phyloP scores from a whole-genome alignment of 2,329 filamentous ascomycete species.

The Phialophora chinensis region DNA sequence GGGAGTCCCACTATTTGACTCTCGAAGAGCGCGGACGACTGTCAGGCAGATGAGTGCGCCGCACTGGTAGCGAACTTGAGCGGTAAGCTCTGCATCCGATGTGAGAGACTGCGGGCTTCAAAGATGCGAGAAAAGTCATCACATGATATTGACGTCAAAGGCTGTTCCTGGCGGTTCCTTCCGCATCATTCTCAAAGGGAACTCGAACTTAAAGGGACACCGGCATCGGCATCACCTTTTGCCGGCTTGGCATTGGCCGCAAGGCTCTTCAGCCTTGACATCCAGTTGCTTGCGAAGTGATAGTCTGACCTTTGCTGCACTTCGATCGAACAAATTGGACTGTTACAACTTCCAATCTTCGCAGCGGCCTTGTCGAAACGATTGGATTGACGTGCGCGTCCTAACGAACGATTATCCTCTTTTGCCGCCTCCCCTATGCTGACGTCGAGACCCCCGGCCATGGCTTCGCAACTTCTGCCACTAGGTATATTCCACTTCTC shows the following conservation, averaged over 20 bases:
- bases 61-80: not conserved
- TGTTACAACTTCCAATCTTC: not conserved
- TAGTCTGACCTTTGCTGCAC: not conserved
- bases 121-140: not conserved
- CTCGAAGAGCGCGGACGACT: not conserved
- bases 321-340: not conserved
- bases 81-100: not conserved
- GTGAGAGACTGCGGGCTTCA: not conserved
- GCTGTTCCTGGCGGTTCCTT: constrained; percentile 13
- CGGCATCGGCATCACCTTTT: not conserved
- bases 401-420: not conserved
- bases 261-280: constrained; percentile 11
- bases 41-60: not conserved
- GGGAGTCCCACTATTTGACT: constrained; percentile 2
- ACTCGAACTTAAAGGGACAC: too few relatives aligned
- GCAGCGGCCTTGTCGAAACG: too few relatives aligned
- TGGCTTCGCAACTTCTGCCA: constrained; percentile 77
- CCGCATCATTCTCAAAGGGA: too few relatives aligned
- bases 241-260: not conserved
- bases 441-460: constrained; percentile 43
- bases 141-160: constrained; percentile 18
- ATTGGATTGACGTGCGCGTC: not conserved
- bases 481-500: constrained; percentile 59
- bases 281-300: not conserved
- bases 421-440: not conserved